Conservation (phyloP, 179 eudicot species). For the Gypsophila paniculata region DNA sequence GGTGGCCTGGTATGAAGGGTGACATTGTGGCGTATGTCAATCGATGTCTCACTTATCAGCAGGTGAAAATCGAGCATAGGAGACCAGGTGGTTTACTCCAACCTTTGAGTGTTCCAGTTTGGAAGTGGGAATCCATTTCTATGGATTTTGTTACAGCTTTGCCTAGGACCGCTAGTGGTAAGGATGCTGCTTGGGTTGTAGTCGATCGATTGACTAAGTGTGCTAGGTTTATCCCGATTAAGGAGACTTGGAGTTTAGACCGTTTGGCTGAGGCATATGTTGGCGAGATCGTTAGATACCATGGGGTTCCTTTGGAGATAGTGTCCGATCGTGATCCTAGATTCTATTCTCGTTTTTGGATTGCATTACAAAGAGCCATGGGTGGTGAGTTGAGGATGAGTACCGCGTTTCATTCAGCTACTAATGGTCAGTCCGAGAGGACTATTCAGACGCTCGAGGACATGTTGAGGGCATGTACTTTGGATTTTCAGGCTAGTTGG, state of each 20-base stretch:
- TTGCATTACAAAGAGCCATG: neutral
- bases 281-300: neutral
- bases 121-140: neutral
- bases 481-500: too few relatives aligned
- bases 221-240: neutral
- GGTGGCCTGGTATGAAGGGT: too few relatives aligned
- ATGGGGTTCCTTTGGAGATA: neutral
- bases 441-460: too few relatives aligned
- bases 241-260: neutral
- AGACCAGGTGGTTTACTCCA: neutral
- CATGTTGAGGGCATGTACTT: too few relatives aligned
- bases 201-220: neutral
- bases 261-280: neutral
- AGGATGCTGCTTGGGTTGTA: neutral
- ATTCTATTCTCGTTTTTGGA: neutral
- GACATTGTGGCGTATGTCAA: too few relatives aligned
- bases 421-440: too few relatives aligned
- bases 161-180: neutral
- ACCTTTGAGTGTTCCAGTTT: neutral
- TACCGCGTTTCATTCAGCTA: too few relatives aligned
- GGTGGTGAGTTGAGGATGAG: neutral
- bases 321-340: neutral
- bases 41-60: too few relatives aligned
- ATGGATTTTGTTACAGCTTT: conserved; percentile 3
- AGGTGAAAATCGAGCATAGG: too few relatives aligned